phyloP scores from a whole-genome alignment of 176 grass and related monocot species.

The Carex scoparia region DNA sequence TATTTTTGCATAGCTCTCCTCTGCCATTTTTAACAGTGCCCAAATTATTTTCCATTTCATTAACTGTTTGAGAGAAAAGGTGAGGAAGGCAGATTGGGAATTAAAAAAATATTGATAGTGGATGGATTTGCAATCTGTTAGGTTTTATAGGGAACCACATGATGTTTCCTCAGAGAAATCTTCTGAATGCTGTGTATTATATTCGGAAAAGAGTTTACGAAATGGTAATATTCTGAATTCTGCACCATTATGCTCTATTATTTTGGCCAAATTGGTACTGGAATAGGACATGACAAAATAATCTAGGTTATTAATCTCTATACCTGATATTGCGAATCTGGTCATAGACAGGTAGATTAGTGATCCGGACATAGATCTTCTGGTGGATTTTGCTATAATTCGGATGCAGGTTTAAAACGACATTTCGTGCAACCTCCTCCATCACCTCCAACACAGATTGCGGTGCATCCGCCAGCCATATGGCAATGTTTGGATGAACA shows the following conservation, averaged over 20 bases:
- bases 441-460: conserved; percentile 97
- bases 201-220: neutral
- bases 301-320: neutral
- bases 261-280: neutral
- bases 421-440: conserved; percentile 88
- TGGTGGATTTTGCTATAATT: conserved; percentile 96
- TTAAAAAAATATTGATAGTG: neutral
- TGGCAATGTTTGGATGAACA: conserved; percentile 93
- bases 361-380: conserved; percentile 88
- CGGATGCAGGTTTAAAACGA: conserved; percentile 86
- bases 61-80: neutral
- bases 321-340: conserved; percentile 95
- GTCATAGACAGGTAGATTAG: conserved; percentile 97
- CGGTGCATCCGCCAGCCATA: conserved; percentile 93
- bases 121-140: neutral
- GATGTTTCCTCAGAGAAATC: neutral
- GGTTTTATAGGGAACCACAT: neutral
- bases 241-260: neutral
- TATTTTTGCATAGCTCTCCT: neutral
- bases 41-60: neutral
- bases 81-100: neutral
- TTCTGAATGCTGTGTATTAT: neutral
- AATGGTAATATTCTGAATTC: neutral
- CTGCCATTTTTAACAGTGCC: neutral
- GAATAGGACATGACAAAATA: neutral